Percentiles rank a stretch among this genome's conserved stretches.
phyloP scores from a whole-genome alignment of 345 rosid genomes.

The Citrus mangshanensis region DNA sequence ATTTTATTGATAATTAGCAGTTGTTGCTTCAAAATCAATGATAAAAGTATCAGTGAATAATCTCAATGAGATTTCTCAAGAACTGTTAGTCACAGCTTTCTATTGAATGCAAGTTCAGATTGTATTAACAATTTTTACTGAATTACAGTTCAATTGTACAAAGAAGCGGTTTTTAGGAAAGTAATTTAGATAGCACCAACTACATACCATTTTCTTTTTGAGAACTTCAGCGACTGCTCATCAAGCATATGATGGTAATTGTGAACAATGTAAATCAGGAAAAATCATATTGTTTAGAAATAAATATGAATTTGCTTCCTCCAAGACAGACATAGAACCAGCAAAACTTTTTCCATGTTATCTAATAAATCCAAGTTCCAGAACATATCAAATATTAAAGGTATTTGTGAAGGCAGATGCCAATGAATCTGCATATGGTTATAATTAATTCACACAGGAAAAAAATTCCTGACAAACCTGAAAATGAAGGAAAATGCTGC shows the following conservation, averaged over 20 bases:
- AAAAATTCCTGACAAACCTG: conserved; percentile 47
- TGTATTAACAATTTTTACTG: background rate
- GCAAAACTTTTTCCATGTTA: background rate
- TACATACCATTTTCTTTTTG: background rate
- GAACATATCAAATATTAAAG: background rate
- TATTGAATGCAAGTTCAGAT: background rate
- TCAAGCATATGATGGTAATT: background rate
- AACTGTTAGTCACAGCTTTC: background rate
- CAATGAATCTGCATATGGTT: too few species aligned
- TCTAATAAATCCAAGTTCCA: background rate
- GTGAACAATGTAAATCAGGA: background rate
- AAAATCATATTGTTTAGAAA: background rate
- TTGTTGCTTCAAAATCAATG: background rate
- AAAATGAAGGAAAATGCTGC: conserved; percentile 34
- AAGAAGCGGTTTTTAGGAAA: background rate
- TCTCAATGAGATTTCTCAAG: background rate
- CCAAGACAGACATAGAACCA: background rate
- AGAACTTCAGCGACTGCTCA: background rate
- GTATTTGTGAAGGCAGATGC: background rate
- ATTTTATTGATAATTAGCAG: background rate
- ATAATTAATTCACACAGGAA: background rate
- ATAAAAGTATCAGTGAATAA: background rate
- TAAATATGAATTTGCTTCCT: too few species aligned
- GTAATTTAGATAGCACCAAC: background rate
- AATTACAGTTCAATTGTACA: too few species aligned